Base-by-base conservation (phyloP, 1,284 basidiomycete genomes). In the Apiotrichum domesticum region DNA sequence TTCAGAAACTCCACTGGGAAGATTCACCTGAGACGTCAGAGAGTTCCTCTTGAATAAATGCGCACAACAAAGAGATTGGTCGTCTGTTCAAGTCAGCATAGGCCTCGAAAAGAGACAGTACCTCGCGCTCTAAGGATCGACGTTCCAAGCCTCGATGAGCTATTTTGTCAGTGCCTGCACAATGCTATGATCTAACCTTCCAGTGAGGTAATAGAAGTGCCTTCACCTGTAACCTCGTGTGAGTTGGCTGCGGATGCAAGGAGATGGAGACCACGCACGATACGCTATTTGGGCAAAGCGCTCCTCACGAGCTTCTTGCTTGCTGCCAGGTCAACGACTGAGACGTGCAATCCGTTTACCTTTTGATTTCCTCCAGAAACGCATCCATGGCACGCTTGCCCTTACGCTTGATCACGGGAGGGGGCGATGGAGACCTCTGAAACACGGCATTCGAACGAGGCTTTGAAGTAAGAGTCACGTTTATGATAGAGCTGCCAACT, bases 301-400 rank as follows among this genome's bases (percentile, higher is more conserved):
- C 33, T 87, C 85, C 76, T 98, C 95, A 53, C 95, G 81, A 60
- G 87, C 82, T 13, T 88, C 88, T 75, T 98, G 93, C 52, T 97
- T 92, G 69, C 93, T 96, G 41, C 6, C n/a, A 14, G n/a, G 11
- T 14, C 6, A 42, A 14, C 41, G 9, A 29, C n/a, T 15, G 41
- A 42, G 11, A 14, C 41, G n/a, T 9, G 37, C 13, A 9, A 15
- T 9, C 13, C 10, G 2, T 39, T 42, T 46, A 88, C 92, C 83
- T 83, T 76, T 96, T 97, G 61, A 96, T 89, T 75, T 95, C 91
- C 67, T 94, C 90, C 47, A 96, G 78, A 71, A 96, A 97, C 3
- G 85, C 78, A 73, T 95, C 92, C 90, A 96, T 96, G 0, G 88
- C 90, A 47, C 92, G 84, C 72, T 90, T 93, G 6, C 93, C 93